Evolutionary conservation across 1,284 basidiomycete species (phyloP).

Genomic region (Ganoderma meredithae): DNA sequence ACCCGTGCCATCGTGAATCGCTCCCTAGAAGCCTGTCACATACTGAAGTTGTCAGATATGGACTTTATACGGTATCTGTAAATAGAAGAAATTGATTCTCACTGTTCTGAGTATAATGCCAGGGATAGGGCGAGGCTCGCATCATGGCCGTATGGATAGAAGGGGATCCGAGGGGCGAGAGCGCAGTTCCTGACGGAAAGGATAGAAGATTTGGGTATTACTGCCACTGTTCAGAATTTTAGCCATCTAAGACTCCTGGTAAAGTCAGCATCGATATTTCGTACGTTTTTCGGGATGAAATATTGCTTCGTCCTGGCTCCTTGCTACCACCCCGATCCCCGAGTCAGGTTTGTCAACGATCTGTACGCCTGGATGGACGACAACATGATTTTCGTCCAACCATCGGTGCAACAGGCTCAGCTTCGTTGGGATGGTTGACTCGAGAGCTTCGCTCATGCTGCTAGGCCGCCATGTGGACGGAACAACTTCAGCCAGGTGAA

Average conservation of each 20-base stretch:
- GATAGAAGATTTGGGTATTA: slow-evolving; percentile 70
- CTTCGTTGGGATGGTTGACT: neutral
- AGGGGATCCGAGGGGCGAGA: slow-evolving; percentile 45
- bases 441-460: neutral
- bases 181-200: slow-evolving; percentile 66
- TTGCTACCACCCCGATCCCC: neutral
- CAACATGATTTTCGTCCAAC: neutral
- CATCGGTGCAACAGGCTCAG: neutral
- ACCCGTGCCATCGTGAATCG: slow-evolving; percentile 69
- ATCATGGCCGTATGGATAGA: slow-evolving; percentile 58
- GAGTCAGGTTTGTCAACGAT: neutral
- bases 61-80: neutral
- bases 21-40: slow-evolving; percentile 48
- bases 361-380: neutral
- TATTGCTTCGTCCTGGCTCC: neutral
- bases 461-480: neutral
- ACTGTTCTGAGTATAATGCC: slow-evolving; percentile 72
- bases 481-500: neutral
- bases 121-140: slow-evolving; percentile 68
- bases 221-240: slow-evolving; percentile 55
- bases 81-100: slow-evolving; percentile 35
- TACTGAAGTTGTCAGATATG: slow-evolving; percentile 28
- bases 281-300: neutral
- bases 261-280: neutral
- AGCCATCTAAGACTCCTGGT: neutral